Conservation (phyloP, 1,284 basidiomycete genomes). For the Austroboletus niveus region DNA sequence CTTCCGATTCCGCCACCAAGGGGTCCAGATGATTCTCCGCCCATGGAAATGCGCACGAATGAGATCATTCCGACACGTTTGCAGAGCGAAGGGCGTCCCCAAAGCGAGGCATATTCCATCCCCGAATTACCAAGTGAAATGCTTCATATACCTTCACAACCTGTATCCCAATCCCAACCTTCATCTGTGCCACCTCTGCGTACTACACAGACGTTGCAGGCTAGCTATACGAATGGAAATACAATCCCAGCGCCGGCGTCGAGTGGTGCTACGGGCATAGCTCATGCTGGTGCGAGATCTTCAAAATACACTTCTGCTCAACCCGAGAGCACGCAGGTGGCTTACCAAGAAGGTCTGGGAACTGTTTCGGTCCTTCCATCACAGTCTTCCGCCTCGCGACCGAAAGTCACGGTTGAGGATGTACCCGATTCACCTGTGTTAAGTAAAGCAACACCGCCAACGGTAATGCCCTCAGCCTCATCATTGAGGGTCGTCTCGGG, state of each 20-base stretch:
- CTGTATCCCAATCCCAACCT: not conserved
- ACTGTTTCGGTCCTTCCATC: constrained; percentile 7
- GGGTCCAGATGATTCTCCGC: constrained; percentile 22
- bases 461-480: constrained; percentile 2
- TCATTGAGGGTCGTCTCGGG: constrained; percentile 3
- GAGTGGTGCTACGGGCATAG: not conserved
- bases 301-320: constrained; percentile 3
- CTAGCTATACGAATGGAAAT: constrained; percentile 5
- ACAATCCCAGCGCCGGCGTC: not conserved
- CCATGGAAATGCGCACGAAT: constrained; percentile 25
- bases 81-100: constrained; percentile 7
- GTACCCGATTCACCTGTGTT: constrained; percentile 18
- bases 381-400: constrained; percentile 17
- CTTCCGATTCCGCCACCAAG: constrained; percentile 31
- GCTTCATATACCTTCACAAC: constrained; percentile 21
- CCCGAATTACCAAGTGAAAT: constrained; percentile 27
- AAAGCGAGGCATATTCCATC: constrained; percentile 4
- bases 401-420: constrained; percentile 33
- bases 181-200: not conserved
- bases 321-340: constrained; percentile 4
- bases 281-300: constrained; percentile 9
- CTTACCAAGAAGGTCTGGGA: constrained; percentile 13
- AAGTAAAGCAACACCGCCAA: constrained; percentile 10
- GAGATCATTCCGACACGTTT: constrained; percentile 26
- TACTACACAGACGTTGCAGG: constrained; percentile 6